Evolutionary conservation across 2,329 filamentous ascomycete genomes (phyloP), one percentile per base, ranked within the genome.

Genomic region (Botrytis medusae): DNA sequence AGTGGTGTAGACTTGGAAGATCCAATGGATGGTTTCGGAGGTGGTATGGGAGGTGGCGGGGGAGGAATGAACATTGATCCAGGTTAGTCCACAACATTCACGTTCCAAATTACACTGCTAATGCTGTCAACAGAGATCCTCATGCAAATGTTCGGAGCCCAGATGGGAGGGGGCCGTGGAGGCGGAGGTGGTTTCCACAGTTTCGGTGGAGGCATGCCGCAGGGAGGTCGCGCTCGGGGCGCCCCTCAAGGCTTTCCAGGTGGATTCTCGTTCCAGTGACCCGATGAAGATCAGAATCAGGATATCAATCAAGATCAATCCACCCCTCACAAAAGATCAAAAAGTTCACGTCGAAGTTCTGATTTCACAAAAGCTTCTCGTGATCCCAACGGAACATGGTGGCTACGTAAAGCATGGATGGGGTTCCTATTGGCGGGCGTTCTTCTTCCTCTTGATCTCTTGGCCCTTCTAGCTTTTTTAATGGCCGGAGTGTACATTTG

Each of bases 1-100:
- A 96, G 92, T 77, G 96, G 96, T 54, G 93, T 96, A 74, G 95
- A 99, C 81, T 88, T 98, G 44, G 87, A 96, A 73, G 95, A 98
- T 81, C 93, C 93, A 5, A 88, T 90, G 69, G 95, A 98, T 72
- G 89, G 89, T 61, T 91, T 90, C 60, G 90, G 84, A 62, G 92
- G 92, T 74, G 86, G 87, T 77, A 88, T 89, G 75, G 88, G 85
- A 37, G 86, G 86, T 61, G 86, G 86, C 61, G 81, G 78, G 65
- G 77, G 80, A 51, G 83, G 83, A 29, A 88, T 88, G 67, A 77
- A 76, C 54, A 80, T 81, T 69, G 80, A 81, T 74, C 80, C 80
- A 44, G 72, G 72, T 73, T 32, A 65, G 72, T 71, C n/a, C 29
- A 37, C 18, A 60, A n/a, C 18, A 25, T 34, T 8, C 22, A 29